Evolutionary conservation across 352 stramenopile genomes (phyloP).

Genomic region (Peronospora belbahrii): DNA sequence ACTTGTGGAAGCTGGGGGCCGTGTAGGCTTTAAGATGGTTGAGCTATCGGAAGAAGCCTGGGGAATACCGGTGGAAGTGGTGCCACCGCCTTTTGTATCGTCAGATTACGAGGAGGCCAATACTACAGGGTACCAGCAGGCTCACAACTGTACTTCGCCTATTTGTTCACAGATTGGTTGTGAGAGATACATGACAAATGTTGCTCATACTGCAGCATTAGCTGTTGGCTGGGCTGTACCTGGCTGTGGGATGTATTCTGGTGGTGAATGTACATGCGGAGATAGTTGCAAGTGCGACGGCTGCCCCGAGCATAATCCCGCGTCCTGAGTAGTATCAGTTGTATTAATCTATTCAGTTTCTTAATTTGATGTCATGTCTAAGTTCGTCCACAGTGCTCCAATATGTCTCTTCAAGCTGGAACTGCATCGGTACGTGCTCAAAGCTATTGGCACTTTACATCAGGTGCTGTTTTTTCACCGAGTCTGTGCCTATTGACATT

Average conservation of each 20-base stretch:
- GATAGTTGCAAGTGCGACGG: constrained; percentile 70
- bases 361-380: constrained; percentile 5
- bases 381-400: constrained; percentile 8
- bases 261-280: constrained; percentile 71
- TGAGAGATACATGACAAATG: constrained; percentile 62
- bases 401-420: constrained; percentile 55
- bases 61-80: constrained; percentile 26
- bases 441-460: no score
- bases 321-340: constrained; percentile 4
- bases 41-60: constrained; percentile 43
- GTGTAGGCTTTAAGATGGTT: constrained; percentile 42
- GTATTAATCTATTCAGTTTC: background rate
- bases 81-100: constrained; percentile 13
- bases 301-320: constrained; percentile 71
- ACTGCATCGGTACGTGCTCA: constrained; percentile 24
- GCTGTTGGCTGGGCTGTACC: constrained; percentile 72
- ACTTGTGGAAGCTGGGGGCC: constrained; percentile 33
- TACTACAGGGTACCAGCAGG: constrained; percentile 8
- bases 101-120: constrained; percentile 1
- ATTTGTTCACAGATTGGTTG: constrained; percentile 62
- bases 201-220: constrained; percentile 70
- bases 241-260: constrained; percentile 70
- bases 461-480: no score
- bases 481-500: no score
- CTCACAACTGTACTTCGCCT: constrained; percentile 55